Conservation (phyloP, 805 yeast genomes). For the Saccharomycopsis selenospora region DNA sequence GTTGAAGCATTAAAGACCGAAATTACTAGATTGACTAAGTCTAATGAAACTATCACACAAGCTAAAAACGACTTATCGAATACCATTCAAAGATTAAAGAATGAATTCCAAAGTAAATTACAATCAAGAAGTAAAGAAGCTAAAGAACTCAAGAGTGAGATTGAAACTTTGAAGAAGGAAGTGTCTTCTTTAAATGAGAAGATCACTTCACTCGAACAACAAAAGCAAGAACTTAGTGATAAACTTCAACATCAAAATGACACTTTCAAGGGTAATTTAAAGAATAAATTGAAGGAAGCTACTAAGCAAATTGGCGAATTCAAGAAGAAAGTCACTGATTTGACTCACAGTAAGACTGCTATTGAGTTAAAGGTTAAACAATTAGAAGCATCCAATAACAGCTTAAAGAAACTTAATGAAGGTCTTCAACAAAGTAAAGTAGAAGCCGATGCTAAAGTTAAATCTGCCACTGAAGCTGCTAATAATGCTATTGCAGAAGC, state of each 20-base stretch:
- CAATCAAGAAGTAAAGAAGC: constrained; percentile 24
- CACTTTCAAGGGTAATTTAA: constrained; percentile 4
- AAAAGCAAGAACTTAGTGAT: constrained; percentile 29
- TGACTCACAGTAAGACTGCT: neutral
- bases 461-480: constrained; percentile 23
- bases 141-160: constrained; percentile 22
- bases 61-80: constrained; percentile 23
- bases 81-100: constrained; percentile 23
- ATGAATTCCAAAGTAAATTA: constrained; percentile 23
- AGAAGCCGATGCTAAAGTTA: constrained; percentile 16
- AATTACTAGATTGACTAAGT: constrained; percentile 25
- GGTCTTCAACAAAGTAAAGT: neutral
- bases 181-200: constrained; percentile 23
- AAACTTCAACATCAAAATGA: constrained; percentile 20
- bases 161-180: constrained; percentile 19
- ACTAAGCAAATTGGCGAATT: constrained; percentile 22
- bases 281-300: constrained; percentile 25
- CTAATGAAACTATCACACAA: no score
- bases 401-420: neutral
- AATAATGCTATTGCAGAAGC: constrained; percentile 21
- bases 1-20: constrained; percentile 32
- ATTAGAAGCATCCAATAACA: constrained; percentile 6
- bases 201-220: constrained; percentile 20
- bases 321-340: constrained; percentile 7
- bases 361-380: neutral